Percentiles rank a stretch among this genome's conserved stretches.
Conservation (phyloP, 768 basidiomycete genomes). For the Calvatia gigantea region DNA sequence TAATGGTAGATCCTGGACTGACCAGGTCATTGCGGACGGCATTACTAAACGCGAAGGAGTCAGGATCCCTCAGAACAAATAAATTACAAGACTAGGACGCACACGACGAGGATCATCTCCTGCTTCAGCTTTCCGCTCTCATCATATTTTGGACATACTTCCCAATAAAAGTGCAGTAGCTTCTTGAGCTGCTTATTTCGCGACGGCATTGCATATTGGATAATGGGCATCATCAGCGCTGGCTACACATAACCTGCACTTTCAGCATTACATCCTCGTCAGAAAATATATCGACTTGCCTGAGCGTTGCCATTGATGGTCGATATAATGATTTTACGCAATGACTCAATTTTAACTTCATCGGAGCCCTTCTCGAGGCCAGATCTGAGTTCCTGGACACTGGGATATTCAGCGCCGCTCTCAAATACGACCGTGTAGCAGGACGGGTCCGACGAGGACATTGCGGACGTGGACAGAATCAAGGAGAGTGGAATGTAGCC, state of each 20-base stretch:
- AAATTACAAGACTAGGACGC: conserved; percentile 29
- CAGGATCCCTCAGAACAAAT: not conserved
- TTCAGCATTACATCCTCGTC: not conserved
- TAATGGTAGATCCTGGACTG: conserved; percentile 24
- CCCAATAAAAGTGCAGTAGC: conserved; percentile 93
- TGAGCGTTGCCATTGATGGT: conserved; percentile 95
- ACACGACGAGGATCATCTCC: conserved; percentile 99
- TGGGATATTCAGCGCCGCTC: conserved; percentile 68
- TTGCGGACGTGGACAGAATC: conserved; percentile 18
- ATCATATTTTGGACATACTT: conserved; percentile 97
- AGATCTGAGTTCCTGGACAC: conserved; percentile 77
- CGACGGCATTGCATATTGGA: conserved; percentile 96
- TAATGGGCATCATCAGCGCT: conserved; percentile 94
- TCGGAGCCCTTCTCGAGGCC: conserved; percentile 93
- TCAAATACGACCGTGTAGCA: conserved; percentile 83
- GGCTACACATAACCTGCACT: conserved; percentile 49
- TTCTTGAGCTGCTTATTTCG: conserved; percentile 97
- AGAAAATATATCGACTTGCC: conserved; percentile 40
- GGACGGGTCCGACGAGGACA: conserved; percentile 52
- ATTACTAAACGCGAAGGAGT: conserved; percentile 51
- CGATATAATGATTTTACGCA: conserved; percentile 89
- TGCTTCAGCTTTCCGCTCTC: conserved; percentile 97
- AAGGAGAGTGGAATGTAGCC: conserved; percentile 4
- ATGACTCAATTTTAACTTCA: conserved; percentile 94
- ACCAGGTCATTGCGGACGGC: conserved; percentile 97